Percentiles rank a stretch among this genome's conserved stretches.
These are phyloP conservation scores for Talaromyces sp. DNA, from an alignment of 2,329 filamentous ascomycete species.

Conservation along the genomic window DNA sequence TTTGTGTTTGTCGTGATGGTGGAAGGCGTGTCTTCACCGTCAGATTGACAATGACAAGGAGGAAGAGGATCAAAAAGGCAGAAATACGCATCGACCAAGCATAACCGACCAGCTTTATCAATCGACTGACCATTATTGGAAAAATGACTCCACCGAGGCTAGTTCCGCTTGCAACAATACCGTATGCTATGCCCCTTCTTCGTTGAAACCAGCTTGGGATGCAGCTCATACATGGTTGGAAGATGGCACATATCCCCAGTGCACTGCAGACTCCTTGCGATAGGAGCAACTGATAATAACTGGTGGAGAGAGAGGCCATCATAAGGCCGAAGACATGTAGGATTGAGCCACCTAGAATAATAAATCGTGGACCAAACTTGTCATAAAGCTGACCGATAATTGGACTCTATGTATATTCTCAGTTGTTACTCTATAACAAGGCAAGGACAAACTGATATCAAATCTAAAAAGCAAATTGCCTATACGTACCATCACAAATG, in stretches of 20 bases:
- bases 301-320: constrained; percentile 50
- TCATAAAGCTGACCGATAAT: constrained; percentile 54
- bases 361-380: constrained; percentile 45
- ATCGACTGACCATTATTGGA: constrained; percentile 57
- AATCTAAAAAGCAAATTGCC: constrained; percentile 50
- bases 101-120: constrained; percentile 54
- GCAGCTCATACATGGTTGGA: constrained; percentile 41
- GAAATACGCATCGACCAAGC: constrained; percentile 57
- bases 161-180: constrained; percentile 31
- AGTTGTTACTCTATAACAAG: constrained; percentile 40
- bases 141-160: constrained; percentile 58
- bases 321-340: constrained; percentile 52
- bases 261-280: constrained; percentile 52
- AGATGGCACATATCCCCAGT: constrained; percentile 51
- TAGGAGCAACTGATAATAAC: constrained; percentile 54
- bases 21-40: constrained; percentile 49
- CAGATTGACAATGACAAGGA: constrained; percentile 52
- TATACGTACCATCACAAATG: constrained; percentile 50
- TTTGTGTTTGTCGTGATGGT: not conserved
- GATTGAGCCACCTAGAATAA: constrained; percentile 45
- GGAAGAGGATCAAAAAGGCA: constrained; percentile 60
- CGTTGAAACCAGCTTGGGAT: constrained; percentile 27
- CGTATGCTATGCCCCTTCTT: constrained; percentile 5
- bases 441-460: constrained; percentile 43
- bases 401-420: not conserved